These are phyloP conservation scores for Euphrasia confusa DNA, from an alignment of 257 asterid species.

Conservation along the genomic window DNA sequence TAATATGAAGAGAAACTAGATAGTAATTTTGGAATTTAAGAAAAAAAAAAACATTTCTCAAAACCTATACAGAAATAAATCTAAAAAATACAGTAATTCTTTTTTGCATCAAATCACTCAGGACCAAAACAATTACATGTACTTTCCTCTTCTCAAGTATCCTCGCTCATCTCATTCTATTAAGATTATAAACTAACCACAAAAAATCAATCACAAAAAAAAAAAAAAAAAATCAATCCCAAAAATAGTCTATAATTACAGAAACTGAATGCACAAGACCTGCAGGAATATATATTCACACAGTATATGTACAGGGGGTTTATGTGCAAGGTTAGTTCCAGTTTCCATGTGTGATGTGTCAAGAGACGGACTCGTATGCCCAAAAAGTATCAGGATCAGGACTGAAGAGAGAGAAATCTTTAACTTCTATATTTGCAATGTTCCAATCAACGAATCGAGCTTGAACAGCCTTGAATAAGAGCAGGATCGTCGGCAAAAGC, in stretches of 20 bases:
- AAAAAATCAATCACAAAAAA: neutral
- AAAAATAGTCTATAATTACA: neutral
- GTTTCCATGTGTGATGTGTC: constrained; percentile 25
- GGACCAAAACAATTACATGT: neutral
- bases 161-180: neutral
- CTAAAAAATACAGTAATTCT: too few species aligned
- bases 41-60: too few species aligned
- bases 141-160: neutral
- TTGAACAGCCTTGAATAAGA: constrained; percentile 68
- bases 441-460: constrained; percentile 92
- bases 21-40: too few species aligned
- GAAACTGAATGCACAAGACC: neutral
- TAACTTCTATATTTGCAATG: constrained; percentile 79
- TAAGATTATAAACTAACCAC: neutral
- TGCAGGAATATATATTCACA: constrained; percentile 10
- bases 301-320: constrained; percentile 28
- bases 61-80: too few species aligned
- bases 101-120: neutral
- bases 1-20: too few species aligned
- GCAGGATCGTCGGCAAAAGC: constrained; percentile 76
- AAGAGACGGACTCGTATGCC: constrained; percentile 77
- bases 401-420: constrained; percentile 77
- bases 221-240: neutral
- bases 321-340: constrained; percentile 12
- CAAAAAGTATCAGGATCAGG: constrained; percentile 92